These are phyloP conservation scores for Penicillium cinerascens DNA, from an alignment of 495 filamentous ascomycete species.

Conservation along the genomic window DNA sequence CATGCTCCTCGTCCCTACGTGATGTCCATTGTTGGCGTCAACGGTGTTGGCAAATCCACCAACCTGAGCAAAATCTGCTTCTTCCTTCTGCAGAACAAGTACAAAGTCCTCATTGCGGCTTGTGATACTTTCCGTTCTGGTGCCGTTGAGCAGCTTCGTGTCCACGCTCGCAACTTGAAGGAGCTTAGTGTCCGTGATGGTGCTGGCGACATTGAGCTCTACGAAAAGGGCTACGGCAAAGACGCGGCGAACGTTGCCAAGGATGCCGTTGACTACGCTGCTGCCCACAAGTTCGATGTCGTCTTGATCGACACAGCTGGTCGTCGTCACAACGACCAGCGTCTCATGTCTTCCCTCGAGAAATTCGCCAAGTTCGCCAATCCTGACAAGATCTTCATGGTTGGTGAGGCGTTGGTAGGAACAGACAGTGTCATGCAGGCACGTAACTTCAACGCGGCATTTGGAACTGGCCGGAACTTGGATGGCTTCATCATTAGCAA, in stretches of 20 bases:
- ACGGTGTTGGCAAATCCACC: slow-evolving; percentile 96
- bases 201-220: slow-evolving; percentile 76
- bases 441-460: slow-evolving; percentile 89
- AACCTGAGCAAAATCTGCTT: slow-evolving; percentile 96
- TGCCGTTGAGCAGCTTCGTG: slow-evolving; percentile 92
- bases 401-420: slow-evolving; percentile 94
- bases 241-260: slow-evolving; percentile 94
- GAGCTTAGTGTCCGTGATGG: slow-evolving; percentile 79
- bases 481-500: slow-evolving; percentile 99
- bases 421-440: slow-evolving; percentile 94
- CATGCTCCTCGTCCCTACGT: slow-evolving; percentile 78
- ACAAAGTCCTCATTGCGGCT: slow-evolving; percentile 90
- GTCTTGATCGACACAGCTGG: slow-evolving; percentile 97
- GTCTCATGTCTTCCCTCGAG: slow-evolving; percentile 90
- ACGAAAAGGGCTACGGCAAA: slow-evolving; percentile 96
- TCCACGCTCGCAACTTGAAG: slow-evolving; percentile 86
- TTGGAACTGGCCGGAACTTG: slow-evolving; percentile 72
- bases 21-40: slow-evolving; percentile 96
- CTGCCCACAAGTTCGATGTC: slow-evolving; percentile 76
- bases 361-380: slow-evolving; percentile 95
- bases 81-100: slow-evolving; percentile 94
- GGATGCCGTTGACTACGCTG: slow-evolving; percentile 80
- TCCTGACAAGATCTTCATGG: slow-evolving; percentile 98
- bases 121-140: slow-evolving; percentile 97
- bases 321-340: slow-evolving; percentile 88